Evolutionary conservation across 1,284 basidiomycete genomes (phyloP), one percentile per base, ranked within the genome.

Genomic region (Ustanciosporium gigantosporum): DNA sequence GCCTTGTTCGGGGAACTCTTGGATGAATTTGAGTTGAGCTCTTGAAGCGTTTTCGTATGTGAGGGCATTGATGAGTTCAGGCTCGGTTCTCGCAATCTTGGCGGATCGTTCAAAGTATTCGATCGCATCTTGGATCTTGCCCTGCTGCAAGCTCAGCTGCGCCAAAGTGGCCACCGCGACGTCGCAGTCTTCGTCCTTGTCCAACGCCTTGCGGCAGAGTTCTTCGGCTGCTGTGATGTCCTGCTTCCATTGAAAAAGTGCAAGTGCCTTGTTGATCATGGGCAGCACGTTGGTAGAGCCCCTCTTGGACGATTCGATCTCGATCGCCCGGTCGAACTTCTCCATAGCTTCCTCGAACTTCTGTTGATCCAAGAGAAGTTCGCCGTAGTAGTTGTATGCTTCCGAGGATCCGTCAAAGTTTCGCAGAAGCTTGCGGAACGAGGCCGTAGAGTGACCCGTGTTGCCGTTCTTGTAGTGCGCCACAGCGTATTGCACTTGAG

Each of bases 211-310:
- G 53, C 86, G 82, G 78, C 92, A 96, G 68, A 91, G 88, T 21
- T 82, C 79, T 78, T 95, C 92, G 7, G 93, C 93, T 0, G 84
- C 86, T 3, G 80, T 81, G 45, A 90, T 84, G 76, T 96, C 91
- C 78, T 94, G 89, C 79, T 91, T 90, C 89, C 89, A 94, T 81
- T 97, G 94, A 84, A 88, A 97, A 41, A 97, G 77, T 1, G 91
- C 88, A 21, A 98, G 85, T 17, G 94, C 93, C 80, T 96, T 96
- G 86, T 99, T 99, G 64, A 98, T 93, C 59, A 95, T 83, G 0
- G 94, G 89, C 55, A 76, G 49, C 46, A 79, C 75, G 36, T 72
- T 73, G 20, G 66, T 60, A 22, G 52, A 48, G 17, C 56, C 53
- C 5, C 38, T 31, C 42, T 70, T 68, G 38, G 36, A 36, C 4